Conservation (phyloP, 2,329 filamentous ascomycete genomes). For the Raffaelea deltoideospora region DNA sequence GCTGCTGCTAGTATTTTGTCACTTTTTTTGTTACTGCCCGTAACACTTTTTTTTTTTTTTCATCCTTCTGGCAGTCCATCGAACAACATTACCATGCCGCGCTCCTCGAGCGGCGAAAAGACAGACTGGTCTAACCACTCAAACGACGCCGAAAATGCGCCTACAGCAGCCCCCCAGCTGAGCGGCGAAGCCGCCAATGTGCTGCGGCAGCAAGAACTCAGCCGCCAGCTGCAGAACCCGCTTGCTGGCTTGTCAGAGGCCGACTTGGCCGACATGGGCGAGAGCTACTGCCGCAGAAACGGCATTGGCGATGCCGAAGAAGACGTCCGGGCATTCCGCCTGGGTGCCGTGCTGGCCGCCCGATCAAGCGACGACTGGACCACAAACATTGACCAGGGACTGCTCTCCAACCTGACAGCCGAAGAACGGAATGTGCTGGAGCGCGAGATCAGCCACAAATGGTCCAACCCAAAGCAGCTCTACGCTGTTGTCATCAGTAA, state of each 20-base stretch:
- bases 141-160: too few relatives aligned
- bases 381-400: background rate
- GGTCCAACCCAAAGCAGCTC: constrained; percentile 51
- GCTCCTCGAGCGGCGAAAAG: too few relatives aligned
- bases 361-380: constrained; percentile 21
- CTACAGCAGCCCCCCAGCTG: too few relatives aligned
- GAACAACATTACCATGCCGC: too few relatives aligned
- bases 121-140: too few relatives aligned
- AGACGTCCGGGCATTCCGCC: constrained; percentile 35
- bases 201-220: background rate
- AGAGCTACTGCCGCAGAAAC: constrained; percentile 38
- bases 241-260: constrained; percentile 23
- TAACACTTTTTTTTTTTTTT: too few relatives aligned
- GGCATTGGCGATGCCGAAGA: constrained; percentile 33
- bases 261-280: constrained; percentile 39
- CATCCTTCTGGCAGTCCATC: too few relatives aligned
- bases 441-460: constrained; percentile 48
- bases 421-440: constrained; percentile 42
- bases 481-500: constrained; percentile 46
- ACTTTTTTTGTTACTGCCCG: too few relatives aligned
- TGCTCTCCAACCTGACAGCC: constrained; percentile 32
- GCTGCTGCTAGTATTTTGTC: too few relatives aligned
- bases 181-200: background rate
- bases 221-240: constrained; percentile 22
- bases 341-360: constrained; percentile 43